Evolutionary conservation across 495 filamentous ascomycete genomes (phyloP).

Genomic region (Aspergillus incahuasiensis): DNA sequence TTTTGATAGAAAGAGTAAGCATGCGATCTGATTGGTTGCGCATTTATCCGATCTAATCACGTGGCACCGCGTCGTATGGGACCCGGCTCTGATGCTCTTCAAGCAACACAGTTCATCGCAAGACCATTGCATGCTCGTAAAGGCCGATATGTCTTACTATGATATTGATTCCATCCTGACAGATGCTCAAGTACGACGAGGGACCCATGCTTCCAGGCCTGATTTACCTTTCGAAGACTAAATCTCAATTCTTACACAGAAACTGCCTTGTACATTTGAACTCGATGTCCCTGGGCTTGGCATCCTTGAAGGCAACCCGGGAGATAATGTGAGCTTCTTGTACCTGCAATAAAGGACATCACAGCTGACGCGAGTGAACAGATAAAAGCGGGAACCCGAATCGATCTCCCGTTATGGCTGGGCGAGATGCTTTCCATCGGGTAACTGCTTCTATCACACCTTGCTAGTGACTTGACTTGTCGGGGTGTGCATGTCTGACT

Average conservation of each 20-base stretch:
- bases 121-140: neutral
- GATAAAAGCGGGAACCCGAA: slow-evolving; percentile 74
- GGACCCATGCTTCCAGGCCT: neutral
- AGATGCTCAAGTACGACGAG: slow-evolving; percentile 66
- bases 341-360: neutral
- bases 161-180: slow-evolving; percentile 91
- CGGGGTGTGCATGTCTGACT: slow-evolving; percentile 3
- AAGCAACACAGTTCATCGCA: neutral
- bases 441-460: slow-evolving; percentile 29
- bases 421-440: slow-evolving; percentile 90
- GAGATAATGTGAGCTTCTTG: slow-evolving; percentile 48
- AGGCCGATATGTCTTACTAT: slow-evolving; percentile 69
- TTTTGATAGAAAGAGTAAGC: neutral
- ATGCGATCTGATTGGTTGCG: slow-evolving; percentile 5
- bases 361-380: slow-evolving; percentile 21
- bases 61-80: slow-evolving; percentile 4
- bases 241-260: slow-evolving; percentile 46
- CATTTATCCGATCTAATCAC: neutral
- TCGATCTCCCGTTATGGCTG: slow-evolving; percentile 93
- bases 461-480: neutral
- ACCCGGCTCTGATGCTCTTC: neutral
- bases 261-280: slow-evolving; percentile 92
- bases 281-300: slow-evolving; percentile 82
- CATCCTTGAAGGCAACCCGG: slow-evolving; percentile 75
- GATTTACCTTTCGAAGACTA: neutral